These are phyloP conservation scores for Allium fistulosum DNA, from an alignment of 106 monocot species.

Conservation along the genomic window DNA sequence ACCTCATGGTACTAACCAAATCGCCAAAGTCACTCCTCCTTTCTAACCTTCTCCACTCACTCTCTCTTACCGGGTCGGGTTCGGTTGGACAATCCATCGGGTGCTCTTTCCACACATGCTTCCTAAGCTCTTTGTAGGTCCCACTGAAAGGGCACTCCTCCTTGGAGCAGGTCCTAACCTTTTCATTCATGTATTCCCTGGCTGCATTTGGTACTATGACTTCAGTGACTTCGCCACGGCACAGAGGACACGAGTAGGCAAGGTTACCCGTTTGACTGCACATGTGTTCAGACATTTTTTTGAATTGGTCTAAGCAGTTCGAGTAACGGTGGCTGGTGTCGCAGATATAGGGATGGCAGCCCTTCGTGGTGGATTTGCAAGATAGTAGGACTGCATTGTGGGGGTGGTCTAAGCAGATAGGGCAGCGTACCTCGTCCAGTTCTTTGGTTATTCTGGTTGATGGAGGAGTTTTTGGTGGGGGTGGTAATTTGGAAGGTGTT, in stretches of 20 bases:
- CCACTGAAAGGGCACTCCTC: slow-evolving; percentile 76
- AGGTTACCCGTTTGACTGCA: no score
- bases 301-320: slow-evolving; percentile 76
- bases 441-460: slow-evolving; percentile 18
- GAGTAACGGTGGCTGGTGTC: slow-evolving; percentile 86
- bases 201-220: slow-evolving; percentile 59
- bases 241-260: slow-evolving; percentile 50
- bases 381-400: slow-evolving; percentile 82
- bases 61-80: slow-evolving; percentile 58
- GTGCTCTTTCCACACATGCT: slow-evolving; percentile 66
- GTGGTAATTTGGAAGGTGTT: no score
- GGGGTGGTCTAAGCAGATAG: slow-evolving; percentile 92
- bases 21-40: slow-evolving; percentile 67
- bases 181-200: slow-evolving; percentile 65
- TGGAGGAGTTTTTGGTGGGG: no score
- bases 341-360: slow-evolving; percentile 80
- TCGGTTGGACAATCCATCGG: slow-evolving; percentile 57
- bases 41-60: slow-evolving; percentile 63
- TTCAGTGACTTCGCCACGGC: slow-evolving; percentile 60
- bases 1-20: slow-evolving; percentile 68
- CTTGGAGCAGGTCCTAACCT: slow-evolving; percentile 58
- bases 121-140: slow-evolving; percentile 63
- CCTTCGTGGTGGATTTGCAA: slow-evolving; percentile 67
- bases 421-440: slow-evolving; percentile 76
- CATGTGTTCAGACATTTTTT: slow-evolving; percentile 14